Evolutionary conservation across 225 moss, liverwort and hornwort genomes (phyloP).

Genomic region (Straminergon stramineum): DNA sequence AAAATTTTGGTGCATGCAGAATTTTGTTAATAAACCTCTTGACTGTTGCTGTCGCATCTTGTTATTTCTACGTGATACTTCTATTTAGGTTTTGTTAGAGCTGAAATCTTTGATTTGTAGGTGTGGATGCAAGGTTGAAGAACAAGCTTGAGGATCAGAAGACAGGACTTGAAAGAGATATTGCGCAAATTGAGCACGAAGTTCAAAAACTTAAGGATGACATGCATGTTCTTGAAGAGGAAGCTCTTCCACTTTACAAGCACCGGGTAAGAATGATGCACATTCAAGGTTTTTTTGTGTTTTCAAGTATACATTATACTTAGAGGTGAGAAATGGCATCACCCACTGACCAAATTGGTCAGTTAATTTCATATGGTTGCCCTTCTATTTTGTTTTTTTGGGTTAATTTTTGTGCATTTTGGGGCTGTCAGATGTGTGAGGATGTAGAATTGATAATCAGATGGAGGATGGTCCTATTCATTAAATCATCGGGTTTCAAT

Average conservation of each 20-base stretch:
- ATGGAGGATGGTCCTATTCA: not conserved
- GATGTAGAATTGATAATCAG: not conserved
- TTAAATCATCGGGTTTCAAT: not conserved
- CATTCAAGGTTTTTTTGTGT: not conserved
- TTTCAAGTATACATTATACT: not conserved
- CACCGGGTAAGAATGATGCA: constrained; percentile 15
- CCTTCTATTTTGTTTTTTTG: not conserved
- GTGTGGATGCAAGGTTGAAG: constrained; percentile 45
- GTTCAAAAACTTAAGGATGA: not conserved
- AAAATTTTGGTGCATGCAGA: not conserved
- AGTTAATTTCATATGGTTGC: too few species aligned
- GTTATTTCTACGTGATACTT: not conserved
- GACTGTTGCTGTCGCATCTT: not conserved
- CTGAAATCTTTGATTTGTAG: not conserved
- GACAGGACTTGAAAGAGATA: constrained; percentile 1
- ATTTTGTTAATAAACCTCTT: not conserved
- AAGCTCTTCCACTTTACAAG: constrained; percentile 21
- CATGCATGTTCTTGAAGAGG: constrained; percentile 7
- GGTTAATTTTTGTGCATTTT: not conserved
- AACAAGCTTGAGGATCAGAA: constrained; percentile 24
- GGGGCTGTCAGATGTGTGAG: not conserved
- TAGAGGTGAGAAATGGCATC: not conserved
- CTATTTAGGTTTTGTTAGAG: not conserved
- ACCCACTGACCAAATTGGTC: too few species aligned
- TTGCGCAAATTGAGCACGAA: constrained; percentile 10